phyloP scores from a whole-genome alignment of 179 eudicot species.

The Heliamphora pulchella region DNA sequence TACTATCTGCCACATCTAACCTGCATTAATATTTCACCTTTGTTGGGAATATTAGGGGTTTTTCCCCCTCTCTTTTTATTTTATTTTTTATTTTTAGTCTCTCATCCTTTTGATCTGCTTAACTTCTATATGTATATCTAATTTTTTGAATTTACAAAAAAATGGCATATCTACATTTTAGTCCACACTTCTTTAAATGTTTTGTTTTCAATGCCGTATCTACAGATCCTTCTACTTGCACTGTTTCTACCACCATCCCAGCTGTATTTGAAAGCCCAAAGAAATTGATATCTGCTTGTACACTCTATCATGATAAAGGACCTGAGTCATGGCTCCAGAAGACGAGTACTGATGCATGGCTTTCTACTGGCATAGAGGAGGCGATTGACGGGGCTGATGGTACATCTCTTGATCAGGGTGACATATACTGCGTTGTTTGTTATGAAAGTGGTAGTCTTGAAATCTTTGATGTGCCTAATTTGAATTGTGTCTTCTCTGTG shows the following conservation, averaged over 20 bases:
- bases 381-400: constrained; percentile 93
- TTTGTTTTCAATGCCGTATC: not conserved
- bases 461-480: constrained; percentile 84
- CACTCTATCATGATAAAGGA: constrained; percentile 86
- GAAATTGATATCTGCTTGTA: constrained; percentile 69
- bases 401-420: constrained; percentile 64
- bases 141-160: not conserved
- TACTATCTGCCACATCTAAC: not conserved
- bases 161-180: not conserved
- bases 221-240: constrained; percentile 82
- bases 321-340: constrained; percentile 94
- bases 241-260: constrained; percentile 53
- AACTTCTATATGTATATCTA: not conserved
- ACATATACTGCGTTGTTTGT: constrained; percentile 73
- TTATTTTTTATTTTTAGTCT: not conserved
- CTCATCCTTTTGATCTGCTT: constrained; percentile 1
- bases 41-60: not conserved
- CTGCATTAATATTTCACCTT: not conserved
- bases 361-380: constrained; percentile 79
- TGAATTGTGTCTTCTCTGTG: constrained; percentile 62
- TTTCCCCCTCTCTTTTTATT: not conserved
- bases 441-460: constrained; percentile 81
- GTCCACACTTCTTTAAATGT: not conserved
- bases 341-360: constrained; percentile 99
- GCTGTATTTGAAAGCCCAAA: constrained; percentile 61